Evolutionary conservation across 345 rosid genomes (phyloP).

Genomic region (Eucalyptus tenuipes): DNA sequence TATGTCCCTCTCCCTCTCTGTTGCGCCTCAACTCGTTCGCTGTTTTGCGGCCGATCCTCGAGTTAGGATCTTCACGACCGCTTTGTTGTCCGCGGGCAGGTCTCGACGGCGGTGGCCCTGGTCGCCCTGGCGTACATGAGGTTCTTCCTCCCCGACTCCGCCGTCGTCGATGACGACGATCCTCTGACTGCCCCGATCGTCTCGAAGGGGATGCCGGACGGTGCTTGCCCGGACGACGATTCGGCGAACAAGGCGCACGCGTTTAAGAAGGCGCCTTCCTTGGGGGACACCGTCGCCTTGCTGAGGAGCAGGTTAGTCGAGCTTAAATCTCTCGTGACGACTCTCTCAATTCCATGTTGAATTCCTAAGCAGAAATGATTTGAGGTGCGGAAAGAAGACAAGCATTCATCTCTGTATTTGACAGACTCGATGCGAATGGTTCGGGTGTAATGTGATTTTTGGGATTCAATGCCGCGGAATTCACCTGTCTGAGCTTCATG

Average conservation of each 20-base stretch:
- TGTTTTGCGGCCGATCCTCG: neutral
- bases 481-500: neutral
- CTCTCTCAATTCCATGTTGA: neutral
- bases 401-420: neutral
- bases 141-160: slow-evolving; percentile 58
- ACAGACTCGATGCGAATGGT: neutral
- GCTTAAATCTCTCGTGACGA: neutral
- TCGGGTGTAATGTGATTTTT: neutral
- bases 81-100: slow-evolving; percentile 8
- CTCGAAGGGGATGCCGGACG: slow-evolving; percentile 10
- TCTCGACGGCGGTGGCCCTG: slow-evolving; percentile 37
- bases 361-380: neutral
- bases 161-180: slow-evolving; percentile 7
- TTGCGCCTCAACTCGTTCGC: neutral
- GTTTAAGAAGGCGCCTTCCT: slow-evolving; percentile 35
- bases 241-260: slow-evolving; percentile 1
- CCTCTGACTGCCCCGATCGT: slow-evolving; percentile 23
- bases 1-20: neutral
- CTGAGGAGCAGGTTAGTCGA: slow-evolving; percentile 53
- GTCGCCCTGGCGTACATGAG: slow-evolving; percentile 45
- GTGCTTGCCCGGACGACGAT: slow-evolving; percentile 3
- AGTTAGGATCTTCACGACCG: neutral
- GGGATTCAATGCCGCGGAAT: neutral
- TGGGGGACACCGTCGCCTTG: slow-evolving; percentile 36
- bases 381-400: neutral